phyloP scores from a whole-genome alignment of 2,329 filamentous ascomycete genomes.

The Trichoderma semiorbis region DNA sequence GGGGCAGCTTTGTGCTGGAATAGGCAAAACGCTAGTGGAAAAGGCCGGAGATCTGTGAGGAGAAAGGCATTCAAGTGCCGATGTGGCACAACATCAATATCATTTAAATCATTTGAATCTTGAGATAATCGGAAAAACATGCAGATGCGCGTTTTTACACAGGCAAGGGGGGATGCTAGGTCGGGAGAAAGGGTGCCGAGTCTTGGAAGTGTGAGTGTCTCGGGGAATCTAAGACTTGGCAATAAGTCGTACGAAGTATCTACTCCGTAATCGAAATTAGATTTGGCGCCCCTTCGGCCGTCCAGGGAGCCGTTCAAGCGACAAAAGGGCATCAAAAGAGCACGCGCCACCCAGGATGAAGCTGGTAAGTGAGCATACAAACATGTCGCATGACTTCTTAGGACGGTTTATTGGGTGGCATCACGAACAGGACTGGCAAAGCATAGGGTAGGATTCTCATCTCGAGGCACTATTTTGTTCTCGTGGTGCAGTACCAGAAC shows the following conservation, averaged over 20 bases:
- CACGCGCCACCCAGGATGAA: neutral
- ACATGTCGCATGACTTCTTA: conserved; percentile 3
- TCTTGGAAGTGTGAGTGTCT: neutral
- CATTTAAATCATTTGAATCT: neutral
- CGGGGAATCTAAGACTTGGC: neutral
- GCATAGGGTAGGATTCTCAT: conserved; percentile 2
- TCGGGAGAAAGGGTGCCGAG: neutral
- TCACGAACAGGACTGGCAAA: neutral
- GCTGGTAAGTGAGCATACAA: neutral
- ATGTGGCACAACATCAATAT: neutral
- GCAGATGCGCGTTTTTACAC: neutral
- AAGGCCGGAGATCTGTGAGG: neutral
- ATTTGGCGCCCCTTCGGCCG: neutral
- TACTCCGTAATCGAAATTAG: neutral
- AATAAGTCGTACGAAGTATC: neutral
- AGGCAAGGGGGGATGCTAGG: neutral
- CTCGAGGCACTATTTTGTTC: conserved; percentile 1
- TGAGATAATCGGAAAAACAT: neutral
- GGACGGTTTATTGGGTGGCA: neutral
- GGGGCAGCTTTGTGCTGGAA: neutral
- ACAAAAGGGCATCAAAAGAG: neutral
- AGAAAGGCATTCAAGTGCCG: neutral
- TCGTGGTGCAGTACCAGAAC: neutral
- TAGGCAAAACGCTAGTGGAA: neutral
- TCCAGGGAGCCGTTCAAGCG: neutral